These are phyloP conservation scores for Mycena leptocephala DNA, from an alignment of 768 basidiomycete species.

Conservation along the genomic window DNA sequence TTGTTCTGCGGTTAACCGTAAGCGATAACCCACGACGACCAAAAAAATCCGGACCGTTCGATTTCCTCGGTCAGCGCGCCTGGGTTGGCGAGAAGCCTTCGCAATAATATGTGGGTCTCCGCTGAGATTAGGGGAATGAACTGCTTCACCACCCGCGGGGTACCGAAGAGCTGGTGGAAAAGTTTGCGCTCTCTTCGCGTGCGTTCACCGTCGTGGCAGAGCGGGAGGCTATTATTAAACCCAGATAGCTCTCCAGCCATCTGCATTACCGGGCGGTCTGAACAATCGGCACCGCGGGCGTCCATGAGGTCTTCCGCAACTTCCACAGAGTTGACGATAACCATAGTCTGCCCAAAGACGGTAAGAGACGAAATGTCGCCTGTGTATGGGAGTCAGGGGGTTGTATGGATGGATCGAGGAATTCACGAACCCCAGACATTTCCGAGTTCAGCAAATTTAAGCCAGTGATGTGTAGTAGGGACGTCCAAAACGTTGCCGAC, in stretches of 20 bases:
- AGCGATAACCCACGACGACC: background rate
- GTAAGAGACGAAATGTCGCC: constrained; percentile 53
- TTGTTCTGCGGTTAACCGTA: background rate
- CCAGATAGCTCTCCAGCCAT: constrained; percentile 56
- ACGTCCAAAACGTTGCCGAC: background rate
- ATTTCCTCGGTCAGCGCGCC: background rate
- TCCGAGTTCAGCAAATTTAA: background rate
- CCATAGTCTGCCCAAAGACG: too few relatives aligned
- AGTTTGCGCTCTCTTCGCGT: constrained; percentile 30
- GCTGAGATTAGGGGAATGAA: background rate
- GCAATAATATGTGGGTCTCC: background rate
- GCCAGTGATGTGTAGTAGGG: background rate
- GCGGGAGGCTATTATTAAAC: constrained; percentile 26
- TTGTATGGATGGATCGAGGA: background rate
- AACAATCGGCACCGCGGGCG: constrained; percentile 67
- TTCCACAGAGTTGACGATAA: constrained; percentile 59
- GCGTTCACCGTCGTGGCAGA: constrained; percentile 27
- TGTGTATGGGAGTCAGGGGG: constrained; percentile 8
- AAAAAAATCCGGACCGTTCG: background rate
- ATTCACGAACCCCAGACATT: background rate
- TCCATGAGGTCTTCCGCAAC: constrained; percentile 66
- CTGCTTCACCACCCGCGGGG: background rate
- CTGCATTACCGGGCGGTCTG: constrained; percentile 64
- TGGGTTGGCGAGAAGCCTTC: too few relatives aligned
- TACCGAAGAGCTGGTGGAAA: constrained; percentile 28